Evolutionary conservation across 768 basidiomycete species (phyloP), one percentile per base, ranked within the genome.

Genomic region (Boletellus sp.): DNA sequence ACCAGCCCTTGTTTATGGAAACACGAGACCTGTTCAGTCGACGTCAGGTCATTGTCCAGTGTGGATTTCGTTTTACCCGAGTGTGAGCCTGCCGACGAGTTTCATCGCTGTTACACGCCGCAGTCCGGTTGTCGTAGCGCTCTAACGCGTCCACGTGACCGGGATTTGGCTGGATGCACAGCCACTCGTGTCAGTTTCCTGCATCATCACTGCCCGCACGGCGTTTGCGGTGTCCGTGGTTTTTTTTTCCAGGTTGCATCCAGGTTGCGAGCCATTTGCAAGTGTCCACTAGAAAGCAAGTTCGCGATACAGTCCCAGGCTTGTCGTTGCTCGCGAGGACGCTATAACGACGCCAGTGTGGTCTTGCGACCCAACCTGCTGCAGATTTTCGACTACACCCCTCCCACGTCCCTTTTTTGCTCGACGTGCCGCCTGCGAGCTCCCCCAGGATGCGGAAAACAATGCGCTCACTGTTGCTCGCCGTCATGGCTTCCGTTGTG

Each of bases 401-500:
- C 35, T 63, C 58, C 51, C 44, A 40, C 33, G 19, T 33, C 53
- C 32, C 12, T 34, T 51, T 39, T 50, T 39, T 16, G 32, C 51
- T 24, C 49, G 20, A 38, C 47, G 28, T 39, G 45, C 34, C 37
- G 24, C 45, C 48, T 51, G 45, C 35, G 38, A 36, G 61, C 40
- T 49, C 52, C 48, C 40, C 47, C 53, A 58, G 53, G 51, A 60
- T 66, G 60, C 59, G 64, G 49, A 53, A 54, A 38, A 38, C 55
- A 47, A 51, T 45, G 23, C 57, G 52, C 16, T 52, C 59, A 34
- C 55, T 73, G 26, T 43, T 70, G 24, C 42, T 74, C 20, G 58
- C 66, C 26, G 42, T 60, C 32, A 48, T 61, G 6, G 57, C 64
- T 22, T 63, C 63, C 28, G 62, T 59, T 37, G 34, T 66, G 35